Evolutionary conservation across 129 eudicot species (phyloP).

Genomic region (Helichrysum umbraculigerum): DNA sequence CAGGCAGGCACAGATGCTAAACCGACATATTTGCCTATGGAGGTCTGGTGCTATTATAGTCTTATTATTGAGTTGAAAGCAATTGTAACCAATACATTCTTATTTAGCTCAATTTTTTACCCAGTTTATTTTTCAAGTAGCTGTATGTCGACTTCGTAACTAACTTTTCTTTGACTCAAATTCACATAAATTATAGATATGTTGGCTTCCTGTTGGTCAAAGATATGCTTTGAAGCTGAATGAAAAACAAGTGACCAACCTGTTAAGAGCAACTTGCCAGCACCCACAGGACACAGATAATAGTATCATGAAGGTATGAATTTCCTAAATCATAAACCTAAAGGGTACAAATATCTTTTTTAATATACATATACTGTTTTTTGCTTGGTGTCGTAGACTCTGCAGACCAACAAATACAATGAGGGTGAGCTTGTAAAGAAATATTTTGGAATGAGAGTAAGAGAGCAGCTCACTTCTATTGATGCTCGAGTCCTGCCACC

Average conservation of each 20-base stretch:
- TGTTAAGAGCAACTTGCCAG: constrained; percentile 74
- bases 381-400: constrained; percentile 41
- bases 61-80: not conserved
- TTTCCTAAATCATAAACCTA: not conserved
- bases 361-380: not conserved
- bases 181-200: constrained; percentile 35
- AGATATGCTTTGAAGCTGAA: constrained; percentile 54
- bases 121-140: not conserved
- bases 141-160: not conserved
- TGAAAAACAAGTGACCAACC: constrained; percentile 59
- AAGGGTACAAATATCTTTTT: not conserved
- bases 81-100: not conserved
- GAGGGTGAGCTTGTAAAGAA: constrained; percentile 30
- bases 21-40: constrained; percentile 71
- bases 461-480: constrained; percentile 37
- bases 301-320: constrained; percentile 36
- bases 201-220: constrained; percentile 57
- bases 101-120: not conserved
- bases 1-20: constrained; percentile 56
- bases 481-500: constrained; percentile 85
- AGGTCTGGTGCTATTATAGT: constrained; percentile 41
- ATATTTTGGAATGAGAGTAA: constrained; percentile 72
- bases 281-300: constrained; percentile 54
- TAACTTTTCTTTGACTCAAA: not conserved
- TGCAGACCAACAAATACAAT: constrained; percentile 42